phyloP scores from a whole-genome alignment of 345 rosid species.

The Ceriops decandra region DNA sequence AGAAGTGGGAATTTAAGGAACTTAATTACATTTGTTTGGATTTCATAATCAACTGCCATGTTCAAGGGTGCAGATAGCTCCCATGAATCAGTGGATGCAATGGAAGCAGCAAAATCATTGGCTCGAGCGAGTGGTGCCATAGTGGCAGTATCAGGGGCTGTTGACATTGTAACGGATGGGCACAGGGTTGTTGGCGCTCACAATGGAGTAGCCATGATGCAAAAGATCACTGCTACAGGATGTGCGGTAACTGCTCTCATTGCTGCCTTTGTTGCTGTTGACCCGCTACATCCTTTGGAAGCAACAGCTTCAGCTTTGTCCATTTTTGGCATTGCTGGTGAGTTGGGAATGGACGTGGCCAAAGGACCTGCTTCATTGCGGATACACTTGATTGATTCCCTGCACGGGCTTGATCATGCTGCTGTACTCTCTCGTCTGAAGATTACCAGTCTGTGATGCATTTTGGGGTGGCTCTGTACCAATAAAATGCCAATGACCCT shows the following conservation, averaged over 20 bases:
- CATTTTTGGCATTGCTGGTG: slow-evolving; percentile 76
- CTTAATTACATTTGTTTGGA: background rate
- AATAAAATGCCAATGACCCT: slow-evolving; percentile 4
- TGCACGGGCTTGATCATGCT: slow-evolving; percentile 57
- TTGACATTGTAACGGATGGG: slow-evolving; percentile 80
- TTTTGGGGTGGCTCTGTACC: slow-evolving; percentile 1
- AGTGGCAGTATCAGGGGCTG: slow-evolving; percentile 76
- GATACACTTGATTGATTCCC: slow-evolving; percentile 73
- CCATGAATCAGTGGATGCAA: slow-evolving; percentile 66
- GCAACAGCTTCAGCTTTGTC: slow-evolving; percentile 84
- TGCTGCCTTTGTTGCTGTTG: slow-evolving; percentile 73
- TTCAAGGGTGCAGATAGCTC: slow-evolving; percentile 77
- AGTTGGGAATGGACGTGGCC: slow-evolving; percentile 65
- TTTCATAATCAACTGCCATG: slow-evolving; percentile 1
- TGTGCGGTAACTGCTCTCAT: slow-evolving; percentile 72
- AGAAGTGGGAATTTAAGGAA: too few relatives aligned
- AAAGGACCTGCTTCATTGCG: slow-evolving; percentile 87
- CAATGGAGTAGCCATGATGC: slow-evolving; percentile 85
- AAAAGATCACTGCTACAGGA: slow-evolving; percentile 83
- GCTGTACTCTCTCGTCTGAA: slow-evolving; percentile 39
- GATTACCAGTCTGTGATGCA: slow-evolving; percentile 31
- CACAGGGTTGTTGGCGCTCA: slow-evolving; percentile 48
- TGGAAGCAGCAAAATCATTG: slow-evolving; percentile 80
- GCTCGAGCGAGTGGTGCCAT: slow-evolving; percentile 55
- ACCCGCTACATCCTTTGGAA: slow-evolving; percentile 51